These are phyloP conservation scores for Saccharomycopsis sp. DNA, from an alignment of 805 yeast genomes.

Conservation along the genomic window DNA sequence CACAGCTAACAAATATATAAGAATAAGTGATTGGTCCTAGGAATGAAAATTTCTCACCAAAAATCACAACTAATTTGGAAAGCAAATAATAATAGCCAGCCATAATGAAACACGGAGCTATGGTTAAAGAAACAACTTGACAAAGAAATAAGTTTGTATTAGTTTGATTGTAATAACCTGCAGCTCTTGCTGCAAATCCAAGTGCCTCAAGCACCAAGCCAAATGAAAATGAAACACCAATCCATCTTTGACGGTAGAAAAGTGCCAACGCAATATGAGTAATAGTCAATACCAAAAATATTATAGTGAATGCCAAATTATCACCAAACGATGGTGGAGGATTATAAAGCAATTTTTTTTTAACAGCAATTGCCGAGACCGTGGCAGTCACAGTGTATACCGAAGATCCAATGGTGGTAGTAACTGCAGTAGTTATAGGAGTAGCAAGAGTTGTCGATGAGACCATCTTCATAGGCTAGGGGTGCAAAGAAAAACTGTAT, in stretches of 20 bases:
- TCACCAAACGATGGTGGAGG: constrained; percentile 47
- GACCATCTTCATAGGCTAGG: too few species aligned
- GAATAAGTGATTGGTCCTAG: constrained; percentile 46
- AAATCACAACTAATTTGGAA: constrained; percentile 57
- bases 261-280: constrained; percentile 38
- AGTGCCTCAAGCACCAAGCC: constrained; percentile 56
- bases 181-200: constrained; percentile 59
- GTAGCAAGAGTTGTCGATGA: neutral
- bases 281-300: constrained; percentile 42
- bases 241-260: constrained; percentile 55
- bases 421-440: neutral
- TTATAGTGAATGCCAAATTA: constrained; percentile 47
- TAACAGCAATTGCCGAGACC: neutral
- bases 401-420: neutral
- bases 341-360: constrained; percentile 27
- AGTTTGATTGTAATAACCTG: constrained; percentile 34
- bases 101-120: constrained; percentile 79
- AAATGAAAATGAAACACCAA: constrained; percentile 47
- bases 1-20: constrained; percentile 57
- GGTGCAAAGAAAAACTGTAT: too few species aligned
- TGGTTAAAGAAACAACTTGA: constrained; percentile 61
- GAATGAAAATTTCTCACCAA: constrained; percentile 48
- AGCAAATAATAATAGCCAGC: constrained; percentile 72
- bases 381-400: neutral
- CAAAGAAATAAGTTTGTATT: constrained; percentile 41